Evolutionary conservation across 164 flowering plant species (phyloP), one percentile per base, ranked within the genome.

Genomic region (Echeveria elegans): DNA sequence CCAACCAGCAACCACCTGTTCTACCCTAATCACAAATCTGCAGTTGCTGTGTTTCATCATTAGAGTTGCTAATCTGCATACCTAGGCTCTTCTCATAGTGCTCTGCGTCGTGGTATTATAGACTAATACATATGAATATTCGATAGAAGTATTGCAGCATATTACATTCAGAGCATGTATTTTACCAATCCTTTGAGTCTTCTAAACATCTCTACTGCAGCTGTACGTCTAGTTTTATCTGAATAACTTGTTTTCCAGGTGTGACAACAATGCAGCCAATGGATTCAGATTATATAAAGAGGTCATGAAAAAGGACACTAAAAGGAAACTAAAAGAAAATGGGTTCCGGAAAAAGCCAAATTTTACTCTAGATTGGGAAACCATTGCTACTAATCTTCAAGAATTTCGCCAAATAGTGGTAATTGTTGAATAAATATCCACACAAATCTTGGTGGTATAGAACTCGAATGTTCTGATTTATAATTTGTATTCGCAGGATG

Each of bases 221-320:
- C 41, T 38, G 12, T 38, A 38, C n/a, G n/a, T n/a, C n/a, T n/a
- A 38, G 12, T 38, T 38, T 38, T 14, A 38, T 38, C 19, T 31
- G 31, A 19, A 40, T 36, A 36, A 2, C 1, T 14, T 18, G 36
- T 34, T 31, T 9, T 34, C 4, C 31, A 90, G 97, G 98, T 86
- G 80, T 78, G 97, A 93, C 76, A 96, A 90, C 64, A 80, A 80
- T 85, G 68, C 82, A 69, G 52, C 69, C 63, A 70, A 75, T 69
- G 97, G 98, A 45, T 77, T 82, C 74, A 80, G 98, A 77, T 70
- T 93, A 67, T 93, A 93, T 71, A 85, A 53, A 77, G 97, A 86
- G 81, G 81, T 83, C 59, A 74, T 41, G 0, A 71, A 65, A 23
- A 70, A 48, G 69, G 73, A 78, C 38, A n/a, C 69, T 50, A 74